Percentiles rank a stretch among this genome's conserved stretches.
These are phyloP conservation scores for Solanum appendiculatum DNA, from an alignment of 257 asterid species.

Conservation along the genomic window DNA sequence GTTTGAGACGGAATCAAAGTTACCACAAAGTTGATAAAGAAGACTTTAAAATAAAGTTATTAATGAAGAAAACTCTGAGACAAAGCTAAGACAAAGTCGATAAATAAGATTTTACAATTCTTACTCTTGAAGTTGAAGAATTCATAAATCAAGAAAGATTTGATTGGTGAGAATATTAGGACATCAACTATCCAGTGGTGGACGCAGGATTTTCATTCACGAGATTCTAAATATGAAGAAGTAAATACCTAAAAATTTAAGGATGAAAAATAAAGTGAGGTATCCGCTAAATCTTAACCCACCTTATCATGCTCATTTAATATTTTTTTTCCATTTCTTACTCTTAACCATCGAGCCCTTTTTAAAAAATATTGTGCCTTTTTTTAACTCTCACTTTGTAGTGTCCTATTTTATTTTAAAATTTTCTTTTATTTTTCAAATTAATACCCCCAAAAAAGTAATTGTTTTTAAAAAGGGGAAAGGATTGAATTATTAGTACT, in stretches of 20 bases:
- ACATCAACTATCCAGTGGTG: too few species aligned
- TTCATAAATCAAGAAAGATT: too few species aligned
- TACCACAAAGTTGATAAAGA: too few species aligned
- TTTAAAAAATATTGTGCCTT: background rate
- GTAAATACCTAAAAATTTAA: too few species aligned
- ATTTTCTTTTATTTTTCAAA: background rate
- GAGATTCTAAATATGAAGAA: rapidly evolving
- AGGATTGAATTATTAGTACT: background rate
- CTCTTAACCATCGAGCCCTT: background rate
- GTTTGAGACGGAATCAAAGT: too few species aligned
- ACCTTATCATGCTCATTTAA: background rate
- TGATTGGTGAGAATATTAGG: too few species aligned
- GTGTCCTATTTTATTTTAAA: background rate
- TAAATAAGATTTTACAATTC: too few species aligned
- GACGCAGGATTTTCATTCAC: background rate
- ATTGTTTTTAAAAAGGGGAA: too few species aligned
- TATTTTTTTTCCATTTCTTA: background rate
- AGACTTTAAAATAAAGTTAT: too few species aligned
- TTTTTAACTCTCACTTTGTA: background rate
- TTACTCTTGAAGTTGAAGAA: too few species aligned
- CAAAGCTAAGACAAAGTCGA: too few species aligned
- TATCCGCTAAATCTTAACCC: background rate
- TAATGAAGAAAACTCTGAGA: too few species aligned
- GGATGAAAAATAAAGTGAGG: rapidly evolving
- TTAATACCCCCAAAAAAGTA: background rate